Evolutionary conservation across 208 protist genomes (phyloP), one percentile per base, ranked within the genome.

Genomic region (Porcisia hertigi): DNA sequence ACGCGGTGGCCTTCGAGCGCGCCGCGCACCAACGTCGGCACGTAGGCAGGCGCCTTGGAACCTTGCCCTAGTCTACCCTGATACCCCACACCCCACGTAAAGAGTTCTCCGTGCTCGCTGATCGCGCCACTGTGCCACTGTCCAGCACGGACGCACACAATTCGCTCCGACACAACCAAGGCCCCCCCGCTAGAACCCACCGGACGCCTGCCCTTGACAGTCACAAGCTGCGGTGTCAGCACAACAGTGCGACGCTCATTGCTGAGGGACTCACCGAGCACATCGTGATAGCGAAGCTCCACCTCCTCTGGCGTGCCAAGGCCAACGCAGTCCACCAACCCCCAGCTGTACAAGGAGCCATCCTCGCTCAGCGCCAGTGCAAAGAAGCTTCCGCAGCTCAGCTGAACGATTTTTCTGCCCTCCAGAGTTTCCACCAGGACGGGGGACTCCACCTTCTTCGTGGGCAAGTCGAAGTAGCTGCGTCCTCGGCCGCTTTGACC

Each of bases 111-210:
- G 36, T 76, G 71, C 14, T 75, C 75, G 76, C 87, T 97, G 80
- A 97, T 92, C 12, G 90, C 93, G 12, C 87, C 88, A 69, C 88
- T 92, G 80, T 97, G 93, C 92, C 93, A 97, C 86, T 96, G 91
- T 25, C 93, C 93, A 0, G 93, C 92, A 69, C 89, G 84, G n/a
- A 97, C 85, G 73, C 84, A 86, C 18, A 92, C 81, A 23, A 96
- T 82, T 43, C 76, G 45, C 64, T 79, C 80, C 25, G 57, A 47
- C 20, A 9, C 69, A 39, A 14, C n/a, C 39, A 52, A 23, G 12
- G 60, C 6, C 34, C 16, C 58, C 0, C 30, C 60, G 45, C 25
- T 25, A 6, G 65, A n/a, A 52, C 20, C 25, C 12, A 39, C 43
- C 1, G 59, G 69, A 5, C 59, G 63, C 0, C 71, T 47, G 30